These are phyloP conservation scores for Lachnellula cervina DNA, from an alignment of 2,329 filamentous ascomycete genomes.

Conservation along the genomic window DNA sequence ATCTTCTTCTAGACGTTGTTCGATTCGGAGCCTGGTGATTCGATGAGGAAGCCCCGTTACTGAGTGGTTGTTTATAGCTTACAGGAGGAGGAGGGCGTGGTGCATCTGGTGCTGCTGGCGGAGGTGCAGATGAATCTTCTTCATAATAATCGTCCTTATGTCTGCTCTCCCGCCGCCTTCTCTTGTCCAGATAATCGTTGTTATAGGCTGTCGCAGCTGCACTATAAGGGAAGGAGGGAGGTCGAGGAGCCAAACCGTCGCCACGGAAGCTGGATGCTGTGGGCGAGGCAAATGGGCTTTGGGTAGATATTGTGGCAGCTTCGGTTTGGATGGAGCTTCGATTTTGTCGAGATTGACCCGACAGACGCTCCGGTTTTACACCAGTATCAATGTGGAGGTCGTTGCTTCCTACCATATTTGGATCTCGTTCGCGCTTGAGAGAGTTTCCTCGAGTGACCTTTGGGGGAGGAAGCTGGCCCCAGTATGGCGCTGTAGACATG, in stretches of 20 bases:
- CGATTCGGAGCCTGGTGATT: constrained; percentile 30
- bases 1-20: constrained; percentile 28
- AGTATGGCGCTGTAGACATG: constrained; percentile 37
- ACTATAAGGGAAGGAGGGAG: constrained; percentile 51
- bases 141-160: constrained; percentile 40
- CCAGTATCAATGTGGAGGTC: constrained; percentile 23
- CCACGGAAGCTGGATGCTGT: constrained; percentile 45
- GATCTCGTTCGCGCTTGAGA: constrained; percentile 33
- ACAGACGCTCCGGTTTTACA: constrained; percentile 18
- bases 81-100: constrained; percentile 52
- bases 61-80: constrained; percentile 50
- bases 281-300: constrained; percentile 54
- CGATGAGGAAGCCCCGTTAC: constrained; percentile 33
- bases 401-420: constrained; percentile 12
- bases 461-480: constrained; percentile 52
- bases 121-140: constrained; percentile 23
- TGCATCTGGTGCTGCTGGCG: constrained; percentile 55
- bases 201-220: constrained; percentile 29
- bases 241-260: constrained; percentile 53
- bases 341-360: constrained; percentile 37
- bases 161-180: constrained; percentile 39
- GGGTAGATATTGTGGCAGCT: constrained; percentile 52
- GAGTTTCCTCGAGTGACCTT: constrained; percentile 35
- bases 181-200: constrained; percentile 41
- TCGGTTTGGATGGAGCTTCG: constrained; percentile 52